phyloP scores from a whole-genome alignment of 1,284 basidiomycete species.

The Blastosporella zonata region DNA sequence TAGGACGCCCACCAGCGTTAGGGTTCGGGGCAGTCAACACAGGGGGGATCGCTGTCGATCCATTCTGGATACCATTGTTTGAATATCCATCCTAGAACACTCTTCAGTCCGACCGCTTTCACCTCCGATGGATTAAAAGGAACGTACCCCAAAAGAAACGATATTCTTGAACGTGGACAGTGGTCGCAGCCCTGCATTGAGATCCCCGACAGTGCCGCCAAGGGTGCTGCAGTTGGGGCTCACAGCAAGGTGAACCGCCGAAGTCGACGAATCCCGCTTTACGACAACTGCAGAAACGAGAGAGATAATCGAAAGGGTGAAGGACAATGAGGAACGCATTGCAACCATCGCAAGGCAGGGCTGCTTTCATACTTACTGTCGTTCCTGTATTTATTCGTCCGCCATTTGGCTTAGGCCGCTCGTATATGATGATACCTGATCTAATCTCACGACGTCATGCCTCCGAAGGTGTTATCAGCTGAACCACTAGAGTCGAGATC shows the following conservation, averaged over 20 bases:
- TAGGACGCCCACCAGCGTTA: conserved; percentile 35
- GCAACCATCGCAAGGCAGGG: background rate
- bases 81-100: conserved; percentile 29
- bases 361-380: background rate
- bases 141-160: conserved; percentile 44
- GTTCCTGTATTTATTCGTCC: conserved; percentile 12
- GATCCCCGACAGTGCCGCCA: conserved; percentile 35
- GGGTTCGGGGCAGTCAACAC: conserved; percentile 31
- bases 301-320: conserved; percentile 20
- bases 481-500: conserved; percentile 9
- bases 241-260: conserved; percentile 38
- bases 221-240: conserved; percentile 39
- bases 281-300: conserved; percentile 22
- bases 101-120: background rate
- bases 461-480: conserved; percentile 11
- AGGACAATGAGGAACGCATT: conserved; percentile 18
- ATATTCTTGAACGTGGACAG: conserved; percentile 38
- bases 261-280: conserved; percentile 24
- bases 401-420: background rate
- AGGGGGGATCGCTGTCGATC: conserved; percentile 14
- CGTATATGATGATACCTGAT: background rate
- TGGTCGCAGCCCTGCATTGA: conserved; percentile 41
- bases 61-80: background rate
- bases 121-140: background rate
- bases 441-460: background rate